Base-by-base conservation (phyloP, 129 eudicot species). In the Centrapalus pauciflorus region DNA sequence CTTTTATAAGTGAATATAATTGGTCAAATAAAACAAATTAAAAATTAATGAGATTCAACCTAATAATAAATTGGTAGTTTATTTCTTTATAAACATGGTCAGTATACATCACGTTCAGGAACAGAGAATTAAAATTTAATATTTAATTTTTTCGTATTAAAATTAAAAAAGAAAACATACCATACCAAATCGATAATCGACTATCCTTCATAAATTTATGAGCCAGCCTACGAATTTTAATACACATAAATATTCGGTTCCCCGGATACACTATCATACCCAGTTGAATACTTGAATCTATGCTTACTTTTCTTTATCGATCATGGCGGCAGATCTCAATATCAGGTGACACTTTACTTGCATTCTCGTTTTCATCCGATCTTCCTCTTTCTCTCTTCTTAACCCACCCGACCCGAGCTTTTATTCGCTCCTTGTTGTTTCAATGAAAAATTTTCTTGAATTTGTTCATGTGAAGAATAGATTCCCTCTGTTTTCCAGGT, bases 311-410 rank as follows among this genome's bases (percentile, higher is more conserved):
- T 62, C 3, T 13, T 46, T 57, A 35, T 55, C 75, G 38, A 54
- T 54, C 43, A 73, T 54, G 57, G 48, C 72, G 57, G 34, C 78
- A 75, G 79, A 75, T 75, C 79, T 66, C 79, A 75, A 32, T 34
- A 54, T 61, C 52, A 17, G 70, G 77, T 72, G 29, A 54, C 49
- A 46, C 79, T 66, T 65, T 26, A 43, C 79, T 74, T 74, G 51
- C 73, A 45, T 28, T 55, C 48, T 16, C 61, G 8, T 48, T 45
- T 50, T 66, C 57, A 3, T n/a, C n/a, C n/a, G n/a, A n/a, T n/a
- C n/a, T n/a, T n/a, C n/a, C n/a, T n/a, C n/a, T n/a, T n/a, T n/a
- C n/a, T n/a, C n/a, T n/a, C n/a, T n/a, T n/a, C n/a, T n/a, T n/a
- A n/a, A n/a, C n/a, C n/a, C n/a, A n/a, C n/a, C n/a, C n/a, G n/a